phyloP scores from a whole-genome alignment of 2,329 filamentous ascomycete genomes.

The Mollisiaceae sp. region DNA sequence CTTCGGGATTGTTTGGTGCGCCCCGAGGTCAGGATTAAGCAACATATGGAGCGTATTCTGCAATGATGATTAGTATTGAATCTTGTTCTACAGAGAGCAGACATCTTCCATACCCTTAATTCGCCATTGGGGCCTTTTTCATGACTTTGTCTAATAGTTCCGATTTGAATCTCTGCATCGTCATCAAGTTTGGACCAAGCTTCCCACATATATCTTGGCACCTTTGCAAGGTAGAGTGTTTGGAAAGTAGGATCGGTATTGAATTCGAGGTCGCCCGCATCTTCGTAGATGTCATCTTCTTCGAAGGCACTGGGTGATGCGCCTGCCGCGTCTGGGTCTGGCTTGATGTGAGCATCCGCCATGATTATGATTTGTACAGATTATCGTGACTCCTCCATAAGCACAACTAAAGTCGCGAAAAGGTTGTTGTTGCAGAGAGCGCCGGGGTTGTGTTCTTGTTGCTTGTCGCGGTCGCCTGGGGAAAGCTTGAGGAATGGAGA shows the following conservation, averaged over 20 bases:
- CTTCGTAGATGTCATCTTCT: constrained; percentile 75
- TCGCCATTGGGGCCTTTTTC: constrained; percentile 56
- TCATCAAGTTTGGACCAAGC: constrained; percentile 78
- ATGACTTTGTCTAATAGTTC: constrained; percentile 64
- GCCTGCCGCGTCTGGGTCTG: constrained; percentile 52
- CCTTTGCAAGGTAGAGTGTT: constrained; percentile 72
- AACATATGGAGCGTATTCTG: constrained; percentile 66
- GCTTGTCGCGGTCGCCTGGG: constrained; percentile 24
- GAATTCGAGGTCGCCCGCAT: constrained; percentile 68
- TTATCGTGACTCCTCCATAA: constrained; percentile 33
- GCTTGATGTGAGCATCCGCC: constrained; percentile 50
- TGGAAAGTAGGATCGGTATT: constrained; percentile 44
- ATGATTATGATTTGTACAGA: constrained; percentile 29
- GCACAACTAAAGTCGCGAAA: constrained; percentile 13
- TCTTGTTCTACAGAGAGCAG: constrained; percentile 10
- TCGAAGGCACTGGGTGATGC: constrained; percentile 49
- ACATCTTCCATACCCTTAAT: constrained; percentile 44
- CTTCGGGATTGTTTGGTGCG: constrained; percentile 79
- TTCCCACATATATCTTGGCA: constrained; percentile 82
- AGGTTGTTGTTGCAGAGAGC: constrained; percentile 11
- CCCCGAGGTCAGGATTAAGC: constrained; percentile 65
- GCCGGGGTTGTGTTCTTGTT: constrained; percentile 17
- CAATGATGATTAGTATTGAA: constrained; percentile 23
- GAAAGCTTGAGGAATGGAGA: constrained; percentile 13
- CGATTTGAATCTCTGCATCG: constrained; percentile 81